Conservation (phyloP, 2,329 filamentous ascomycete genomes). For the Phoma herbarum region DNA sequence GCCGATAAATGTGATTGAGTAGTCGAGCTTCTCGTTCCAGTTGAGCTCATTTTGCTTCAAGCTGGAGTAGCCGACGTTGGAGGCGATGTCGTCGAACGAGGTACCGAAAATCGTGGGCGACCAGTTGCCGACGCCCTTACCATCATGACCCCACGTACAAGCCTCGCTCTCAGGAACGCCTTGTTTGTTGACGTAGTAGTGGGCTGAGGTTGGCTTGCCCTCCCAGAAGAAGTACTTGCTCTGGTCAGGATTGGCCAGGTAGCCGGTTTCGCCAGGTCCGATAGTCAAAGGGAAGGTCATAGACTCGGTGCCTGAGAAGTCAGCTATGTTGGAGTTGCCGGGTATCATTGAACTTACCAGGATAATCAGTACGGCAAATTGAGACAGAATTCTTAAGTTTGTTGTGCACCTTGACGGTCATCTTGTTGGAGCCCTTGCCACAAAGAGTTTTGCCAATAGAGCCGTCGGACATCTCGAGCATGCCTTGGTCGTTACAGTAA, state of each 20-base stretch:
- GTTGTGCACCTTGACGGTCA: conserved; percentile 75
- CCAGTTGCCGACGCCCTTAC: conserved; percentile 75
- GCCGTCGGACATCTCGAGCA: conserved; percentile 72
- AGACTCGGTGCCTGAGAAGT: conserved; percentile 70
- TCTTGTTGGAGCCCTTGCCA: conserved; percentile 71
- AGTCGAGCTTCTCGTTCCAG: conserved; percentile 72
- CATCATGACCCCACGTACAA: conserved; percentile 78
- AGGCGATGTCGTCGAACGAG: conserved; percentile 64
- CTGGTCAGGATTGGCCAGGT: conserved; percentile 79
- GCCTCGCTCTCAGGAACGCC: conserved; percentile 72
- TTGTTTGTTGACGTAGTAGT: conserved; percentile 95
- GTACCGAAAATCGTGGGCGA: conserved; percentile 87
- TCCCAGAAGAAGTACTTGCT: conserved; percentile 80
- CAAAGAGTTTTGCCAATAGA: conserved; percentile 74
- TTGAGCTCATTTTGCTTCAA: conserved; percentile 87
- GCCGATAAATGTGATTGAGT: conserved; percentile 79
- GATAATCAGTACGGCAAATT: conserved; percentile 96
- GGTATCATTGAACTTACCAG: conserved; percentile 64
- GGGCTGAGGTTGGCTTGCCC: conserved; percentile 78
- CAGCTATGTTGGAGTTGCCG: conserved; percentile 1
- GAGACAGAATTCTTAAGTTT: conserved; percentile 71
- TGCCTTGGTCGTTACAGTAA: conserved; percentile 79
- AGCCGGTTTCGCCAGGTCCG: conserved; percentile 64
- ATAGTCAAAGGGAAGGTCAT: conserved; percentile 82
- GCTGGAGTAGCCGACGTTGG: conserved; percentile 74